A percentile compares a stretch with the other conserved stretches of the same genome.
Evolutionary conservation across 495 filamentous ascomycete genomes (phyloP).

Genomic region (Schizothecium vesticola): DNA sequence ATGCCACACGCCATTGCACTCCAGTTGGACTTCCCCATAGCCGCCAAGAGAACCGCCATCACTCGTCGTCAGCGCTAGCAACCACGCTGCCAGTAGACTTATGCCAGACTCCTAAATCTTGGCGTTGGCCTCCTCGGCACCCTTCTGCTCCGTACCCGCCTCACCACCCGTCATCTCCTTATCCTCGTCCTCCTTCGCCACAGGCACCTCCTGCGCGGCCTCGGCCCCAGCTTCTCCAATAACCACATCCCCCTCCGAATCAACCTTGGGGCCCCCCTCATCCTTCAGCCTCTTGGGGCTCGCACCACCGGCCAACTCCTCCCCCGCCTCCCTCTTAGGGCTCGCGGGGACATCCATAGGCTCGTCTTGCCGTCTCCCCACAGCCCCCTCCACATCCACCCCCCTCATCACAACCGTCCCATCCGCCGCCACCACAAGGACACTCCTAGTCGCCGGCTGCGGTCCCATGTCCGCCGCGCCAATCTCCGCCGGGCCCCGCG

Average conservation of each 20-base stretch:
- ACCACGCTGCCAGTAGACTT: neutral
- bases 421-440: slow-evolving; percentile 20
- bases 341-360: slow-evolving; percentile 18
- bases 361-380: slow-evolving; percentile 38
- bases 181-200: neutral
- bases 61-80: neutral
- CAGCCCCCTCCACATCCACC: slow-evolving; percentile 50
- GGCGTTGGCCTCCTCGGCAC: neutral
- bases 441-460: slow-evolving; percentile 44
- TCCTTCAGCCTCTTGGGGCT: slow-evolving; percentile 37
- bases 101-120: neutral
- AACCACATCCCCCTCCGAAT: slow-evolving; percentile 19
- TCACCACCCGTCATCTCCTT: neutral
- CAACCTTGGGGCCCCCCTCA: slow-evolving; percentile 18
- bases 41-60: neutral
- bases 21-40: neutral
- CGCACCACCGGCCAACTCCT: slow-evolving; percentile 30
- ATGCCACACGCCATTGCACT: neutral
- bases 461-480: slow-evolving; percentile 84
- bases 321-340: slow-evolving; percentile 44
- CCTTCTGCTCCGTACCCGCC: neutral
- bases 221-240: slow-evolving; percentile 5
- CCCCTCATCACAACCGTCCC: slow-evolving; percentile 38
- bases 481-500: slow-evolving; percentile 73
- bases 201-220: neutral